Conservation (phyloP, 1,284 basidiomycete genomes). For the Ustilago loliicola region DNA sequence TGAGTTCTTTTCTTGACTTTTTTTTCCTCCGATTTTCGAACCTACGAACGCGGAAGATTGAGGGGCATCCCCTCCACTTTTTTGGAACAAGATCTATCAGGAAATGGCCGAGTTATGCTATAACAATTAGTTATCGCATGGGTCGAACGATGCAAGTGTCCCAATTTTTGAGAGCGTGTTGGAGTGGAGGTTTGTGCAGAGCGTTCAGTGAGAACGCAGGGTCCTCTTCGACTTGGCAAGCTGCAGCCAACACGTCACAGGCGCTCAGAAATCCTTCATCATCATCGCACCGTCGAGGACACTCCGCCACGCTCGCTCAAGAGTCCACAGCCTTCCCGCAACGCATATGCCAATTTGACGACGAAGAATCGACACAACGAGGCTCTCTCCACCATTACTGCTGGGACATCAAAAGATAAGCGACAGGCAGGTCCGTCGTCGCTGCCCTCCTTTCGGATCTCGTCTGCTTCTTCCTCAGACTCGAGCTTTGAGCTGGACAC, state of each 20-base stretch:
- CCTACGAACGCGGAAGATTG: slow-evolving; percentile 4
- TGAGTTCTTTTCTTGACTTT: not conserved
- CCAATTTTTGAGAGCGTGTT: not conserved
- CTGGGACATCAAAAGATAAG: slow-evolving; percentile 15
- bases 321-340: not conserved
- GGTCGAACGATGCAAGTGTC: not conserved
- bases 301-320: not conserved
- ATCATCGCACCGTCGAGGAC: not conserved
- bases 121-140: slow-evolving; percentile 4
- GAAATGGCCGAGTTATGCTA: slow-evolving; percentile 11
- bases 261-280: not conserved
- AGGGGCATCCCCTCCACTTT: slow-evolving; percentile 5
- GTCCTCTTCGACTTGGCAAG: slow-evolving; percentile 6
- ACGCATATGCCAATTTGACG: not conserved
- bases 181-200: slow-evolving; percentile 23
- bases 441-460: slow-evolving; percentile 44
- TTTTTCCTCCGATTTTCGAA: not conserved
- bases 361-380: not conserved
- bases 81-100: slow-evolving; percentile 24
- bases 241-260: slow-evolving; percentile 4
- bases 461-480: slow-evolving; percentile 28
- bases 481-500: slow-evolving; percentile 39
- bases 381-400: slow-evolving; percentile 21
- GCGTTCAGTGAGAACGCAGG: slow-evolving; percentile 3
- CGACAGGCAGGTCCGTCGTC: slow-evolving; percentile 28